Evolutionary conservation across 2,329 filamentous ascomycete genomes (phyloP).

Genomic region (Phyllosticta capitalensis): DNA sequence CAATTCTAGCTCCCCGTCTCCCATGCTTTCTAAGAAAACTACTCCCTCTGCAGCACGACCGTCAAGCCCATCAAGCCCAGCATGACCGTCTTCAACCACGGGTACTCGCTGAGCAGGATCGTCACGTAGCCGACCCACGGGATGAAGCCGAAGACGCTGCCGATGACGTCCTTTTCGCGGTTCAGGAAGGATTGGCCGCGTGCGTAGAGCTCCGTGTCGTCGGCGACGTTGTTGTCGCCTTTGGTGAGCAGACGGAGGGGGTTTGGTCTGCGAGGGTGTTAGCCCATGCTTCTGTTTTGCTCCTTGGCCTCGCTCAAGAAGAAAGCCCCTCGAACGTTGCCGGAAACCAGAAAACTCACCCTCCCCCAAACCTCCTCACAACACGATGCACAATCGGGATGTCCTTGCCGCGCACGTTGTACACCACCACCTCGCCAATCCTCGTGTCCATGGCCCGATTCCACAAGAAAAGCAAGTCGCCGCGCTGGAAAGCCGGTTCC

Average conservation of each 20-base stretch:
- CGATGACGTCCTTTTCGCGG: conserved; percentile 76
- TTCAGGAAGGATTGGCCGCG: conserved; percentile 77
- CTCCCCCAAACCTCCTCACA: conserved; percentile 58
- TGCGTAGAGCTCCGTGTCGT: conserved; percentile 89
- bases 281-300: neutral
- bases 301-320: neutral
- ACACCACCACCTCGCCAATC: conserved; percentile 65
- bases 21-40: neutral
- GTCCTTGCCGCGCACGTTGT: conserved; percentile 84
- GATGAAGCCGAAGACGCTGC: conserved; percentile 83
- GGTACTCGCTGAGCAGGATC: conserved; percentile 88
- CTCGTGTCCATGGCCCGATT: conserved; percentile 57
- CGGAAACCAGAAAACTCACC: conserved; percentile 32
- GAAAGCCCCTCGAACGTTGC: neutral
- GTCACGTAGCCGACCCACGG: conserved; percentile 96
- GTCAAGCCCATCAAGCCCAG: conserved; percentile 89
- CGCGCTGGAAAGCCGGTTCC: conserved; percentile 74
- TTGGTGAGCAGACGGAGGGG: conserved; percentile 74
- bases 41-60: conserved; percentile 88
- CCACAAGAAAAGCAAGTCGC: conserved; percentile 68
- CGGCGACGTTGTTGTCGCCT: conserved; percentile 89
- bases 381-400: conserved; percentile 96
- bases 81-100: conserved; percentile 94
- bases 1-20: neutral
- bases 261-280: conserved; percentile 27